phyloP scores from a whole-genome alignment of 2,329 filamentous ascomycete species.

The Stagonosporopsis tanaceti region DNA sequence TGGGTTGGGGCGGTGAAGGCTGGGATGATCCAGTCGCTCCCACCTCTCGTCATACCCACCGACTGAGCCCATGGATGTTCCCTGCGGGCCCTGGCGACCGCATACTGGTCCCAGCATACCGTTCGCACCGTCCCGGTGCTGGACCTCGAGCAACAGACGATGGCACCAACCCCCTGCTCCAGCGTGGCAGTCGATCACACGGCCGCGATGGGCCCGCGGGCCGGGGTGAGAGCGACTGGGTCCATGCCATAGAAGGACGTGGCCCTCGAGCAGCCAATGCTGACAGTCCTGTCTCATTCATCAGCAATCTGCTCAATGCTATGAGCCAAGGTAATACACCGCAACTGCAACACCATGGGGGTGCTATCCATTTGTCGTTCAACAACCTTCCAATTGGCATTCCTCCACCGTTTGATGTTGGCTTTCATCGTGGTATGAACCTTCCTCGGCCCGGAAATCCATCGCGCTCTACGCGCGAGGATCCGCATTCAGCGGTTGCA shows the following conservation, averaged over 20 bases:
- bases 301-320: slow-evolving; percentile 65
- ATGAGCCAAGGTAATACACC: slow-evolving; percentile 54
- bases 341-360: slow-evolving; percentile 49
- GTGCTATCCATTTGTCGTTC: slow-evolving; percentile 62
- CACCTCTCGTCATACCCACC: slow-evolving; percentile 57
- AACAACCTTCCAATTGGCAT: slow-evolving; percentile 49
- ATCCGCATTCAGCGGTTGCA: slow-evolving; percentile 76
- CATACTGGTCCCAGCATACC: slow-evolving; percentile 55
- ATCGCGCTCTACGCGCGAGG: slow-evolving; percentile 55
- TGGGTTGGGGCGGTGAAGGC: slow-evolving; percentile 60
- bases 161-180: slow-evolving; percentile 84
- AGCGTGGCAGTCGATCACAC: slow-evolving; percentile 62
- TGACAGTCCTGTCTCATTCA: slow-evolving; percentile 62
- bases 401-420: slow-evolving; percentile 44
- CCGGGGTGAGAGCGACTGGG: slow-evolving; percentile 61
- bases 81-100: slow-evolving; percentile 60
- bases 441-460: slow-evolving; percentile 43
- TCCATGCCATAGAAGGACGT: slow-evolving; percentile 59
- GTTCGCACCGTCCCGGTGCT: slow-evolving; percentile 62
- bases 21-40: slow-evolving; percentile 56
- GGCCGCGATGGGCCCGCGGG: slow-evolving; percentile 33
- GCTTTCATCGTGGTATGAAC: slow-evolving; percentile 41
- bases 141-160: slow-evolving; percentile 73
- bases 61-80: slow-evolving; percentile 67
- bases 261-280: slow-evolving; percentile 55